Evolutionary conservation across 306 rosid genomes (phyloP).

Genomic region (Trifolium fragiferum): DNA sequence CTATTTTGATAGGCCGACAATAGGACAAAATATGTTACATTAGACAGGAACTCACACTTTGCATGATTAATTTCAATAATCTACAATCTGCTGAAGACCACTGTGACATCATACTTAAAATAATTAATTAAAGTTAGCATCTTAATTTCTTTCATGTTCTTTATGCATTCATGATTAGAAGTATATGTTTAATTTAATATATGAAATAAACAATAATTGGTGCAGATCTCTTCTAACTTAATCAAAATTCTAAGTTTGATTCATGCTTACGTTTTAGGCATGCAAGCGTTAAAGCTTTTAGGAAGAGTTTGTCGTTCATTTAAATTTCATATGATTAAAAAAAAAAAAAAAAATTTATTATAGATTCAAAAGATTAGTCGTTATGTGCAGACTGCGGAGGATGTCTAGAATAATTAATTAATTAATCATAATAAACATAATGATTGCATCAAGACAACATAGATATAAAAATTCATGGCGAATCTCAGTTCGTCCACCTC

Average conservation of each 20-base stretch:
- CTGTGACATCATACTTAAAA: slow-evolving; percentile 42
- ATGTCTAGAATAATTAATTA: no score
- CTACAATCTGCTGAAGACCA: slow-evolving; percentile 12
- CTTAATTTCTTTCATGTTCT: slow-evolving; percentile 36
- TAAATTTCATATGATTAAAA: no score
- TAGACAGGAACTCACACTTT: slow-evolving; percentile 57
- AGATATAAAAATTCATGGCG: slow-evolving; percentile 43
- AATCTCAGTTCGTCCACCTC: slow-evolving; percentile 64
- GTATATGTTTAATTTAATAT: not conserved
- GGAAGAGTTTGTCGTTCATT: no score
- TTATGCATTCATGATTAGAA: slow-evolving; percentile 24
- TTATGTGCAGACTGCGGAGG: no score
- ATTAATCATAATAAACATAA: slow-evolving; percentile 13
- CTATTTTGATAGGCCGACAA: slow-evolving; percentile 91
- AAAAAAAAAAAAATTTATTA: no score
- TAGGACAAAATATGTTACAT: slow-evolving; percentile 82
- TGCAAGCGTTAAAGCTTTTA: no score
- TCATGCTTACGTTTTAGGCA: no score
- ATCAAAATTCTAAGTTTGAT: no score
- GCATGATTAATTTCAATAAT: slow-evolving; percentile 1
- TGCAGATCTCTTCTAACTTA: no score
- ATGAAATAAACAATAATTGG: not conserved
- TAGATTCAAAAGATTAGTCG: no score
- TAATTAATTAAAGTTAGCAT: not conserved
- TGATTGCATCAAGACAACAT: slow-evolving; percentile 52